Conservation (phyloP, 768 basidiomycete genomes). For the Leucogyrophana mollusca region DNA sequence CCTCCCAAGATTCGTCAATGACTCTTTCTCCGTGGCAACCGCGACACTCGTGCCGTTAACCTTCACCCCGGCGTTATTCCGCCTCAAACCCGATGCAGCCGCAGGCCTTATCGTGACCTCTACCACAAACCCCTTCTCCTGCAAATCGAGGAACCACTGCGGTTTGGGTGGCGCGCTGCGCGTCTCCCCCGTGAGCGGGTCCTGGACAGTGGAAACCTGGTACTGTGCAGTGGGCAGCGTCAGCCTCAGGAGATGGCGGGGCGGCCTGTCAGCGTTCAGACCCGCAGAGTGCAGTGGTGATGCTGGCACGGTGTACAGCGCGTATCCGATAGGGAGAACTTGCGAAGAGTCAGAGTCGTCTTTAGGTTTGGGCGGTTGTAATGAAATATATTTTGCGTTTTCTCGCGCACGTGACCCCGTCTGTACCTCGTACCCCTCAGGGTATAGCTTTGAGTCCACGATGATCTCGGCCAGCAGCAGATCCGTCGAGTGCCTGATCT, state of each 20-base stretch:
- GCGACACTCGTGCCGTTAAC: slow-evolving; percentile 38
- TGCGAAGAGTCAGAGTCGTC: slow-evolving; percentile 5
- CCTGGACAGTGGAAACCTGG: slow-evolving; percentile 69
- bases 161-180: slow-evolving; percentile 62
- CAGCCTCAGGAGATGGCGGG: slow-evolving; percentile 75
- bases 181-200: slow-evolving; percentile 77
- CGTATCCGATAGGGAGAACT: slow-evolving; percentile 53
- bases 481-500: slow-evolving; percentile 62
- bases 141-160: slow-evolving; percentile 67
- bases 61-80: slow-evolving; percentile 12
- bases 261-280: slow-evolving; percentile 48
- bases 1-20: slow-evolving; percentile 64
- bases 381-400: slow-evolving; percentile 34
- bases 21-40: slow-evolving; percentile 76
- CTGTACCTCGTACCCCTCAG: slow-evolving; percentile 65
- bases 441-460: slow-evolving; percentile 79
- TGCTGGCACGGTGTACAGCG: slow-evolving; percentile 74
- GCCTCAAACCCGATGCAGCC: slow-evolving; percentile 23
- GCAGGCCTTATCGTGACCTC: slow-evolving; percentile 54
- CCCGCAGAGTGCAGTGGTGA: slow-evolving; percentile 80
- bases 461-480: slow-evolving; percentile 77
- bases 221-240: slow-evolving; percentile 82
- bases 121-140: slow-evolving; percentile 58
- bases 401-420: slow-evolving; percentile 45
- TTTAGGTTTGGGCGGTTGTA: slow-evolving; percentile 19